Conservation (phyloP, 2,329 filamentous ascomycete genomes). For the Cladosporium sp. region DNA sequence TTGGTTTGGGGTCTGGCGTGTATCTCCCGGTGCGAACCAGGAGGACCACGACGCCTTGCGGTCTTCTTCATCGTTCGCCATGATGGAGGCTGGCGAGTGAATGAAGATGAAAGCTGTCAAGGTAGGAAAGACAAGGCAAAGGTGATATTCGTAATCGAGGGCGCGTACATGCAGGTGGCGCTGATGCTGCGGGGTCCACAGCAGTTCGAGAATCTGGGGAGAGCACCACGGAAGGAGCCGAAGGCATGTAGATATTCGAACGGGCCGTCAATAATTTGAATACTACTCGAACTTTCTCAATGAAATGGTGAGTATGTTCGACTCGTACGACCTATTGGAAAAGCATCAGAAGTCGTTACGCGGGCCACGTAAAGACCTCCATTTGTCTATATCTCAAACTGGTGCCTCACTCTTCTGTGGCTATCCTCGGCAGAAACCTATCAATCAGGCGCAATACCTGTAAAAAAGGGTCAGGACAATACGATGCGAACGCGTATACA, state of each 20-base stretch:
- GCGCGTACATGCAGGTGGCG: slow-evolving; percentile 8
- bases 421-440: not conserved
- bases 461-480: not conserved
- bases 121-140: not conserved
- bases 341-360: not conserved
- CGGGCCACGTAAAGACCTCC: no score
- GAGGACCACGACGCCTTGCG: slow-evolving; percentile 10
- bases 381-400: not conserved
- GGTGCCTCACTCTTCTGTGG: not conserved
- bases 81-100: not conserved
- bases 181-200: slow-evolving; percentile 4
- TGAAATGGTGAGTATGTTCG: not conserved
- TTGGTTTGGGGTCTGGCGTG: not conserved
- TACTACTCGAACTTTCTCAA: not conserved
- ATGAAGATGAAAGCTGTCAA: no score
- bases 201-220: slow-evolving; percentile 5
- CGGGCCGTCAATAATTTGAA: not conserved
- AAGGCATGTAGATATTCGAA: not conserved
- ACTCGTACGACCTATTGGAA: not conserved
- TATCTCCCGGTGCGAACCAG: slow-evolving; percentile 12
- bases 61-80: not conserved
- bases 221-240: slow-evolving; percentile 12
- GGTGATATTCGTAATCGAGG: not conserved
- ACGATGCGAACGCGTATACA: not conserved
- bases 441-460: not conserved